Conservation (phyloP, 768 basidiomycete genomes). For the Termitomyces sp. region DNA sequence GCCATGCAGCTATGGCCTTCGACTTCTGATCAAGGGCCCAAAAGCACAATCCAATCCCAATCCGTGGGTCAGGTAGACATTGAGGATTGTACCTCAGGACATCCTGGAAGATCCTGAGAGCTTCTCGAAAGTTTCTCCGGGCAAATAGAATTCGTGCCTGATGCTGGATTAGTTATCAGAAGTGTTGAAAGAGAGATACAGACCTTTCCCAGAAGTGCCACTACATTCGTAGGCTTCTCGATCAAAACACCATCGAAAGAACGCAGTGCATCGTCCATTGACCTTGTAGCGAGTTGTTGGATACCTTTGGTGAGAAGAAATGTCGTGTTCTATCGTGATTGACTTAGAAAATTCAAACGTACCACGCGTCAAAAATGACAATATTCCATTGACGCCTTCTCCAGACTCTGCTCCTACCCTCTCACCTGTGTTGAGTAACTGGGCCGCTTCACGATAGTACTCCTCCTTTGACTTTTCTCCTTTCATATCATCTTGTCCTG, state of each 20-base stretch:
- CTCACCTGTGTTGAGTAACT: conserved; percentile 60
- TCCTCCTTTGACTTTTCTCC: conserved; percentile 63
- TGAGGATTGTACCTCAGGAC: conserved; percentile 74
- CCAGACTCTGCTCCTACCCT: conserved; percentile 55
- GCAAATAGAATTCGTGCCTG: conserved; percentile 87
- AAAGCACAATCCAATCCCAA: conserved; percentile 92
- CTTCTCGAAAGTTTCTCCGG: conserved; percentile 68
- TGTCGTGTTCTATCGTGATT: neutral
- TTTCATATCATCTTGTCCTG: conserved; percentile 64
- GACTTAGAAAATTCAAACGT: conserved; percentile 17
- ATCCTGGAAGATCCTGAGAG: conserved; percentile 83
- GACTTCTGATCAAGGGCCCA: conserved; percentile 86
- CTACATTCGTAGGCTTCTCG: conserved; percentile 79
- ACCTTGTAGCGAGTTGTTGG: conserved; percentile 73
- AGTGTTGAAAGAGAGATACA: neutral
- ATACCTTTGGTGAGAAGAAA: conserved; percentile 49
- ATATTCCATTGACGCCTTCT: conserved; percentile 50
- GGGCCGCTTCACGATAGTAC: conserved; percentile 66
- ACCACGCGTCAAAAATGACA: conserved; percentile 69
- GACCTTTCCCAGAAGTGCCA: conserved; percentile 87
- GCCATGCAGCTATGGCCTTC: conserved; percentile 87
- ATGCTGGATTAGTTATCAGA: neutral
- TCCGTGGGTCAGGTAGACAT: conserved; percentile 88
- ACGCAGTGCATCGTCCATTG: conserved; percentile 77
- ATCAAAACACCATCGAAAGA: conserved; percentile 79